These are phyloP conservation scores for Collybia sp. DNA, from an alignment of 768 basidiomycete genomes.

Conservation along the genomic window DNA sequence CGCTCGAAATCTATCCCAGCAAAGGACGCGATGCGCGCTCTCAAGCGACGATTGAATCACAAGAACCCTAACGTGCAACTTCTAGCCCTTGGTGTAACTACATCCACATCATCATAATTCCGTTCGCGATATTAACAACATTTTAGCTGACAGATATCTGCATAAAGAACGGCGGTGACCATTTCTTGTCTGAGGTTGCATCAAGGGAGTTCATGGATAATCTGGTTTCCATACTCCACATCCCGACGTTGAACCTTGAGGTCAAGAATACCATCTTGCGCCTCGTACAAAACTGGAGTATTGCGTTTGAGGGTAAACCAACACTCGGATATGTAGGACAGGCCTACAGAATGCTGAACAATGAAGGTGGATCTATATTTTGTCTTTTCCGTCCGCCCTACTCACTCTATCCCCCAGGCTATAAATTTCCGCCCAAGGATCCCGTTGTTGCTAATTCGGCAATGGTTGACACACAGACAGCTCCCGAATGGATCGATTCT, in stretches of 20 bases:
- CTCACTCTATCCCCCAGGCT: constrained; percentile 41
- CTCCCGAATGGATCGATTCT: constrained; percentile 97
- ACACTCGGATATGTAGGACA: constrained; percentile 71
- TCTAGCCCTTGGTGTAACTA: constrained; percentile 75
- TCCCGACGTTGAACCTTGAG: constrained; percentile 70
- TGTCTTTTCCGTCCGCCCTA: constrained; percentile 1
- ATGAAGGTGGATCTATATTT: constrained; percentile 54
- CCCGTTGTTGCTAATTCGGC: constrained; percentile 63
- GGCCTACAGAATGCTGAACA: constrained; percentile 71
- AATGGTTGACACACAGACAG: constrained; percentile 87
- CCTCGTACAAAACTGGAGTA: constrained; percentile 89
- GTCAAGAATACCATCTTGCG: constrained; percentile 78
- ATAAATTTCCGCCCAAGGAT: constrained; percentile 81
- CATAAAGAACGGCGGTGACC: constrained; percentile 96
- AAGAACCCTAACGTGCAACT: constrained; percentile 96
- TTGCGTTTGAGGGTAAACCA: constrained; percentile 82
- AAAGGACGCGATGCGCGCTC: constrained; percentile 81
- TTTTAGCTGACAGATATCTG: constrained; percentile 80
- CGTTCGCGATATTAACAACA: background rate
- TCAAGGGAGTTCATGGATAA: constrained; percentile 94
- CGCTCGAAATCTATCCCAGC: constrained; percentile 84
- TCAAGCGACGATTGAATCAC: constrained; percentile 85
- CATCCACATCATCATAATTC: constrained; percentile 1
- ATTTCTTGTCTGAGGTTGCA: constrained; percentile 78
- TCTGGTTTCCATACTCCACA: constrained; percentile 81